Conservation (phyloP, 768 basidiomycete genomes). For the Mycena rosella region DNA sequence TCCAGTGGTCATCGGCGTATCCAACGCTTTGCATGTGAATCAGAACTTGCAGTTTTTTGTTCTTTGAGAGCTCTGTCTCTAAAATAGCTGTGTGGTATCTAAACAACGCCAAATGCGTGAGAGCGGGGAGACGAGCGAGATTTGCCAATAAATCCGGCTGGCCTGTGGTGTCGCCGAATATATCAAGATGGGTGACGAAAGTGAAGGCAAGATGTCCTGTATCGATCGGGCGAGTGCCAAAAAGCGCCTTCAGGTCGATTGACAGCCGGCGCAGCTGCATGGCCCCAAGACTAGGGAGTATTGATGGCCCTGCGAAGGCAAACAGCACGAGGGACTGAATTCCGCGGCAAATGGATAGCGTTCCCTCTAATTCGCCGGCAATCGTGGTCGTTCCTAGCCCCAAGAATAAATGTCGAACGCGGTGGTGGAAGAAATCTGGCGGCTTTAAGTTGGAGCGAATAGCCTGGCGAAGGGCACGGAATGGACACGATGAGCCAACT, state of each 20-base stretch:
- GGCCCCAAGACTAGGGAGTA: background rate
- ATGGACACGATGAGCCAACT: background rate
- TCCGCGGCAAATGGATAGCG: background rate
- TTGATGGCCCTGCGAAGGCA: background rate
- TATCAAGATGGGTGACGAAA: conserved; percentile 17
- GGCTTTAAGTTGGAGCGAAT: background rate
- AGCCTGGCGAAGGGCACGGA: background rate
- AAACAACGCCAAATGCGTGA: background rate
- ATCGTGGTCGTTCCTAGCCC: background rate
- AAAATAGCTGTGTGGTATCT: too few species aligned
- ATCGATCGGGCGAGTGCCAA: background rate
- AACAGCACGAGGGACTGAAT: background rate
- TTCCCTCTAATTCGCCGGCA: background rate
- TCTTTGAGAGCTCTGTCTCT: background rate
- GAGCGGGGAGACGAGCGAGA: background rate
- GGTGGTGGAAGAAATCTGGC: background rate
- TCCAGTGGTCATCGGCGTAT: background rate
- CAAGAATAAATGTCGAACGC: background rate
- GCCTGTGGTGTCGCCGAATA: background rate
- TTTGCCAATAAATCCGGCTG: background rate
- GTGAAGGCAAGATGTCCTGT: background rate
- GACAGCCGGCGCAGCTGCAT: background rate
- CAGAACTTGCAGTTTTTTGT: background rate
- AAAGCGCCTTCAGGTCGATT: background rate
- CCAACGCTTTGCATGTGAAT: background rate